Evolutionary conservation across 371 early-diverging fungal genomes (phyloP), one percentile per base, ranked within the genome.

Genomic region (Entomophthora muscae): DNA sequence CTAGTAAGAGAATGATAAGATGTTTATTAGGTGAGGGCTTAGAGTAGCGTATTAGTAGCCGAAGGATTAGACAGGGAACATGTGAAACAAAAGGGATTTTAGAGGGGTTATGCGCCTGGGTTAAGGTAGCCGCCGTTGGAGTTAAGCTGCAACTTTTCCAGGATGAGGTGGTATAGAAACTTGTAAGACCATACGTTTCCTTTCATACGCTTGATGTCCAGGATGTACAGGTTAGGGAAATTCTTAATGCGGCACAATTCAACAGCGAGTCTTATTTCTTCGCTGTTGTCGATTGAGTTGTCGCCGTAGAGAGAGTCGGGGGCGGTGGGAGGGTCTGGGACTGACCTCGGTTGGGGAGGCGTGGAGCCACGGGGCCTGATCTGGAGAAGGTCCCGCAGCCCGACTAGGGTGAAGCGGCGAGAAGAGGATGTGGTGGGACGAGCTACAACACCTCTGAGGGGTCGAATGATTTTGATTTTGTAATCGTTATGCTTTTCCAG

Each of bases 151-250:
- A 84, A 67, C 1, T 73, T 71, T 26, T 80, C 76, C 66, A 86
- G 67, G 27, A 84, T 69, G 5, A 78, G 74, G 66, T 91, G 83
- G 72, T 94, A 94, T 27, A 95, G 68, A 67, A 82, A 83, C 78
- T 93, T 93, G 79, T 91, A 95, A 0, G 83, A 80, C 95, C 94
- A 95, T 30, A 88, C 80, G 71, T 91, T 92, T 63, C 96, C 96
- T 65, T 85, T 81, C 74, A 88, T 75, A 57, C 96, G 83, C 68
- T 90, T 83, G 70, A 95, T 82, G 68, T 91, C 89, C 32, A 95
- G 91, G 66, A 91, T 87, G 72, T 86, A 89, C n/a, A 93, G 78
- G 28, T 88, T 89, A 52, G 79, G 82, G 63, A 93, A 70, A 71
- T 92, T 91, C 73, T 89, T 88, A 71, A 95, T 84, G 66, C 81